A percentile compares a stretch with the other conserved stretches of the same genome.
phyloP scores from a whole-genome alignment of 148 eudicot species.

The Pouteria glomerata region DNA sequence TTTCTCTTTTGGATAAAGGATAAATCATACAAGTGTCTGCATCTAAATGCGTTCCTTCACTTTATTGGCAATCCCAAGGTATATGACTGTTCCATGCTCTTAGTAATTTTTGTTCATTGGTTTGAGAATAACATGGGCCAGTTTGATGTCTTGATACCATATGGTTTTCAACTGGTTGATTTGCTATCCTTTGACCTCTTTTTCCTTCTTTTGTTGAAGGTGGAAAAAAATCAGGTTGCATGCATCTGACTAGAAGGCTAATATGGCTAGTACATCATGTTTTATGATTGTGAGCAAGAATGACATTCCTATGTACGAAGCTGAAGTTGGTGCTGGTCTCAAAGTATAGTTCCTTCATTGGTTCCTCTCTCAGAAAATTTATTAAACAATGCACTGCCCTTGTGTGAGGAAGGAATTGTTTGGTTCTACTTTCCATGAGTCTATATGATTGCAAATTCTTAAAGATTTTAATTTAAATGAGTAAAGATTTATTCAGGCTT shows the following conservation, averaged over 20 bases:
- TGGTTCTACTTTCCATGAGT: not conserved
- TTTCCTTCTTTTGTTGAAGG: conserved; percentile 7
- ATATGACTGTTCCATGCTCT: not conserved
- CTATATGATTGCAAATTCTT: not conserved
- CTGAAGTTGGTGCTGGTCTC: conserved; percentile 79
- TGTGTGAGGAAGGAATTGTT: too few species aligned
- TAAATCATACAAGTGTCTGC: not conserved
- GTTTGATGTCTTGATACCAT: not conserved
- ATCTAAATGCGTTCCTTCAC: not conserved
- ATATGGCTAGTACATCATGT: conserved; percentile 83
- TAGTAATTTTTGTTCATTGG: not conserved
- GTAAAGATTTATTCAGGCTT: not conserved
- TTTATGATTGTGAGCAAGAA: conserved; percentile 92
- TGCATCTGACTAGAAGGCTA: not conserved
- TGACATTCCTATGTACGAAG: conserved; percentile 96
- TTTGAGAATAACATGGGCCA: not conserved
- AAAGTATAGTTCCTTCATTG: conserved; percentile 51
- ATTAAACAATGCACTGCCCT: too few species aligned
- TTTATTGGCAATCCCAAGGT: not conserved
- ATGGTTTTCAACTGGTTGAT: not conserved
- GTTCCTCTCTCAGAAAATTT: too few species aligned
- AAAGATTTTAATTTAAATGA: not conserved
- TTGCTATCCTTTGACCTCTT: not conserved
- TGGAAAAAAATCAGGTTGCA: not conserved
- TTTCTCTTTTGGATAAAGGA: not conserved